Evolutionary conservation across 805 yeast genomes (phyloP).

Genomic region (Jamesozyma rosinii): DNA sequence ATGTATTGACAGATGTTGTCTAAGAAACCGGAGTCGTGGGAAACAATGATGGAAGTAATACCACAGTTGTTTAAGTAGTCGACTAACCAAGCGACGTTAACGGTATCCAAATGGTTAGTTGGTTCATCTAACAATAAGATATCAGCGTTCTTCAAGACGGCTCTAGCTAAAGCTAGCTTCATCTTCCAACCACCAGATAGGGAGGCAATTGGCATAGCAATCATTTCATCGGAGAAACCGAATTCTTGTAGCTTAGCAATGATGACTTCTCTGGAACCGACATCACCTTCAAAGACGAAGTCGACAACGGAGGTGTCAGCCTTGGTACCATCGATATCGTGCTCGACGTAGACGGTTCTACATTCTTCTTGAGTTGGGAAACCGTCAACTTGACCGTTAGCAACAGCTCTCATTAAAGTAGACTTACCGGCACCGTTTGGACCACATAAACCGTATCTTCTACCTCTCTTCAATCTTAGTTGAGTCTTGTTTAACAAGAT

Average conservation of each 20-base stretch:
- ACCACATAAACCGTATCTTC: slow-evolving; percentile 99
- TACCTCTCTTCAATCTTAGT: slow-evolving; percentile 96
- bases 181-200: slow-evolving; percentile 99
- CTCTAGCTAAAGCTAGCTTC: slow-evolving; percentile 99
- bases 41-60: slow-evolving; percentile 94
- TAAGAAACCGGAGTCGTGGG: slow-evolving; percentile 99
- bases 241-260: slow-evolving; percentile 74
- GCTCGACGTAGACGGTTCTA: slow-evolving; percentile 98
- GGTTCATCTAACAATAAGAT: slow-evolving; percentile 98
- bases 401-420: slow-evolving; percentile 94
- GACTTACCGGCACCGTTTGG: slow-evolving; percentile 99
- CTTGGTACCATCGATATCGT: slow-evolving; percentile 97
- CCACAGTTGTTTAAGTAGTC: slow-evolving; percentile 98
- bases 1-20: slow-evolving; percentile 96
- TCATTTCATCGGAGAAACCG: slow-evolving; percentile 90
- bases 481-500: slow-evolving; percentile 98
- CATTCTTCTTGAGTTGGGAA: slow-evolving; percentile 99
- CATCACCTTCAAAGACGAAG: slow-evolving; percentile 72
- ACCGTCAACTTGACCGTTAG: slow-evolving; percentile 98
- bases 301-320: slow-evolving; percentile 92
- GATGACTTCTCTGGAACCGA: slow-evolving; percentile 66
- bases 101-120: slow-evolving; percentile 99
- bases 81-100: slow-evolving; percentile 98
- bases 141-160: slow-evolving; percentile 96
- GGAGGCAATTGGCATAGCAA: slow-evolving; percentile 85